Evolutionary conservation across 768 basidiomycete species (phyloP).

Genomic region (Tricholoma matsutake): DNA sequence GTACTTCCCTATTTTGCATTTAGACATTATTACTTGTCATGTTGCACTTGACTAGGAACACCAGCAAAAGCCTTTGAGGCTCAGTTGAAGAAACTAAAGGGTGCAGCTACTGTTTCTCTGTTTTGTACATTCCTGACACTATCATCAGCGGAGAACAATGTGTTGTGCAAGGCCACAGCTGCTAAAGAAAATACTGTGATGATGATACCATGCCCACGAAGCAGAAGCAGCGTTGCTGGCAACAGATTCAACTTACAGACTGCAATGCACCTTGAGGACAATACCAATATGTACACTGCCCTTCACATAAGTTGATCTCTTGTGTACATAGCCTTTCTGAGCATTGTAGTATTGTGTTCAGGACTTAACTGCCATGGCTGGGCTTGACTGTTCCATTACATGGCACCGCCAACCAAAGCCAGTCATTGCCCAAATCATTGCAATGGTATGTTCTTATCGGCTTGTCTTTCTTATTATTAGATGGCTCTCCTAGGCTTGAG

Average conservation of each 20-base stretch:
- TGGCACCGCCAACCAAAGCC: background rate
- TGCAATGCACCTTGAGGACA: background rate
- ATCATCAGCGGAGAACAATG: background rate
- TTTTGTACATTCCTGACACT: background rate
- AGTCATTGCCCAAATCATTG: constrained; percentile 1
- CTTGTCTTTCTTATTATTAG: background rate
- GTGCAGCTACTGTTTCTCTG: background rate
- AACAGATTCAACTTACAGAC: background rate
- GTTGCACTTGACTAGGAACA: background rate
- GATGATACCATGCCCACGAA: background rate
- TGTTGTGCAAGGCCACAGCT: background rate
- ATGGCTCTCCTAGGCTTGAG: background rate
- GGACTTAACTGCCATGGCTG: background rate
- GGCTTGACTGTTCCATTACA: background rate
- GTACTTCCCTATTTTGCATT: background rate
- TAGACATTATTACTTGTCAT: background rate
- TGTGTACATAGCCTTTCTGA: constrained; percentile 1
- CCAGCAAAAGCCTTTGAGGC: constrained; percentile 1
- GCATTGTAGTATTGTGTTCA: background rate
- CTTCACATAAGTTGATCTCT: background rate
- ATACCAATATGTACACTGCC: background rate
- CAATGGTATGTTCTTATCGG: constrained; percentile 1
- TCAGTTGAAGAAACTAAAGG: constrained; percentile 1
- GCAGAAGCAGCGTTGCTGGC: background rate
- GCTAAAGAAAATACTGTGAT: background rate